A percentile compares a stretch with the other conserved stretches of the same genome.
Conservation (phyloP, 352 stramenopile species). For the Globisporangium apiculatum region DNA sequence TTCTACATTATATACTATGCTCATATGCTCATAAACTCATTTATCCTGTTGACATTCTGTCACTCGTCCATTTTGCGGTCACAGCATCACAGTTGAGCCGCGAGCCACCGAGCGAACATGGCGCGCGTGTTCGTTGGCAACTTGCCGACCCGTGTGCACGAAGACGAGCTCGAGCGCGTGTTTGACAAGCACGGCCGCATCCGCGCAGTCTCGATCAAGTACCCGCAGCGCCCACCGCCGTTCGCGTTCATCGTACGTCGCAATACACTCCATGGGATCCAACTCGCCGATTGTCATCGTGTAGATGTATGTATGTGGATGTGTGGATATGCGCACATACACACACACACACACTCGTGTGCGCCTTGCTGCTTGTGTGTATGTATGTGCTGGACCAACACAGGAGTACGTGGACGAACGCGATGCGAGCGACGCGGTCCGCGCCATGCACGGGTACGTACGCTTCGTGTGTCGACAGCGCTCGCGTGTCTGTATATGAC, state of each 20-base stretch:
- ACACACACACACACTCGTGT: neutral
- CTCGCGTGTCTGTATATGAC: neutral
- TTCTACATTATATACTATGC: too few relatives aligned
- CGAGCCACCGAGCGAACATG: slow-evolving; percentile 7
- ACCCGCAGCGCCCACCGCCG: slow-evolving; percentile 29
- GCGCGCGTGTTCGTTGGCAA: slow-evolving; percentile 55
- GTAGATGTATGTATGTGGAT: too few relatives aligned
- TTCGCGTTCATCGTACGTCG: slow-evolving; percentile 59
- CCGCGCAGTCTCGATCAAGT: slow-evolving; percentile 41
- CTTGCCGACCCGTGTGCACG: slow-evolving; percentile 42
- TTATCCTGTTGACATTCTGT: too few relatives aligned
- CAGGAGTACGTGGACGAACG: slow-evolving; percentile 54
- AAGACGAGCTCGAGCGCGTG: slow-evolving; percentile 45
- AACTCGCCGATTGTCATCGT: neutral
- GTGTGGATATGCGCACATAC: neutral
- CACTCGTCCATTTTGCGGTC: too few relatives aligned
- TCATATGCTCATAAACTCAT: too few relatives aligned
- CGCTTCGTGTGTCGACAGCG: neutral
- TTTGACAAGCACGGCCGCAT: slow-evolving; percentile 51
- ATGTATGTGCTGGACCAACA: neutral
- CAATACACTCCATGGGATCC: neutral
- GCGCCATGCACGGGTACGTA: slow-evolving; percentile 46
- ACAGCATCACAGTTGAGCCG: too few relatives aligned
- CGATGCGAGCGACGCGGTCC: slow-evolving; percentile 48
- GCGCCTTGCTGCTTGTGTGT: neutral